Conservation (phyloP, 371 early-diverging fungal species). For the Mucor saturninus region DNA sequence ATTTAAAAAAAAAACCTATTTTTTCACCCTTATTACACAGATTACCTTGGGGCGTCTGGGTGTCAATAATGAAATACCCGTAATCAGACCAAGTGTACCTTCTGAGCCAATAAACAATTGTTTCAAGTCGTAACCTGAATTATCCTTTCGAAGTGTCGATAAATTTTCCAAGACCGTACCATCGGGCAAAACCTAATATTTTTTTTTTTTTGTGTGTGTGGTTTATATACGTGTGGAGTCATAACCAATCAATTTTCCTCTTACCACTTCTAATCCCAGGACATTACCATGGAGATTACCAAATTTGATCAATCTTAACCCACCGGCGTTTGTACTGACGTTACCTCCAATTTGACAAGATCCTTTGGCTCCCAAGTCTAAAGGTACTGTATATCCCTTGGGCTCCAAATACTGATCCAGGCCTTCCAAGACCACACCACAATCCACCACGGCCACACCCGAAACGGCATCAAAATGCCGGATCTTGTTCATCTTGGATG, state of each 20-base stretch:
- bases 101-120: constrained; percentile 96
- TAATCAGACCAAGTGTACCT: constrained; percentile 94
- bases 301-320: constrained; percentile 88
- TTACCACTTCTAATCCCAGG: constrained; percentile 80
- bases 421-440: constrained; percentile 87
- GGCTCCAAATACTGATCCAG: constrained; percentile 80
- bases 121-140: constrained; percentile 93
- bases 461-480: constrained; percentile 80
- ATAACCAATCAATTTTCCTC: neutral
- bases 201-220: neutral
- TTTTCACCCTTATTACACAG: neutral
- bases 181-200: constrained; percentile 71
- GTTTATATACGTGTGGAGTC: neutral
- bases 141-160: constrained; percentile 82
- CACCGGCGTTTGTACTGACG: constrained; percentile 96
- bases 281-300: constrained; percentile 92
- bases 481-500: constrained; percentile 76
- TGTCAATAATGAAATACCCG: constrained; percentile 70
- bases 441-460: constrained; percentile 84
- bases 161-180: constrained; percentile 88
- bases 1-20: neutral
- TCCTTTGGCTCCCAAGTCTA: constrained; percentile 92
- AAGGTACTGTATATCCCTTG: constrained; percentile 78
- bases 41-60: constrained; percentile 29
- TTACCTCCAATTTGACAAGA: constrained; percentile 94